Evolutionary conservation across 2,329 filamentous ascomycete species (phyloP), one percentile per base, ranked within the genome.

Genomic region (Aspergillus vadensis): DNA sequence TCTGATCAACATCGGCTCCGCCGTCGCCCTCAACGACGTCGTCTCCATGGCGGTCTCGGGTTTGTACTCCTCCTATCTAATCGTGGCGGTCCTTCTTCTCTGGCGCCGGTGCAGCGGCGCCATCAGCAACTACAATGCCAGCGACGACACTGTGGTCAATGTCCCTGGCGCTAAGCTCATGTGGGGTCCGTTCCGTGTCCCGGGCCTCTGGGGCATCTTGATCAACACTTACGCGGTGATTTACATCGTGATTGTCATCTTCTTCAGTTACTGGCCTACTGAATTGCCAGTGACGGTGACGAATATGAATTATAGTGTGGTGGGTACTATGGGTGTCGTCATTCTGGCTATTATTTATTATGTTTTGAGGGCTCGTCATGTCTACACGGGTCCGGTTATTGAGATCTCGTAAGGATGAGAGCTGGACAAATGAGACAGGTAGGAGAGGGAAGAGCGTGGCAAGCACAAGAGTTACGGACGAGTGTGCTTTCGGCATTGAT

Each of bases 191-290:
- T 72, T 72, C 57, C 69, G 66, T n/a, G 44, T 71, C 0, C 66
- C 67, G 1, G 69, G 70, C 0, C 62, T 70, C n/a, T 76, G 65
- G 52, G 81, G 82, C 0, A 69, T 80, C 2, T 58, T 72, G 1
- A 67, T 83, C 58, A 83, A 83, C 57, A 50, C 72, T 5, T 80
- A 75, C 59, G 79, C 79, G 0, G 69, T 82, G 14, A 43, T 74
- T 4, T 85, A 81, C 65, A 74, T 81, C n/a, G 66, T 75, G 1
- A 75, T 81, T 47, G 74, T 80, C 4, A 77, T 82, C 57, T 74
- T 83, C 59, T 82, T 83, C 64, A 74, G 75, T 49, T 82, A 82
- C 62, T 84, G 82, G 69, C 83, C 83, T 0, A 66, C 63, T 0
- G 25, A 65, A 2, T 69, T 76, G 38, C 63, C 70, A 1, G 76